These are phyloP conservation scores for Boletus fagicola DNA, from an alignment of 768 basidiomycete species.

Conservation along the genomic window DNA sequence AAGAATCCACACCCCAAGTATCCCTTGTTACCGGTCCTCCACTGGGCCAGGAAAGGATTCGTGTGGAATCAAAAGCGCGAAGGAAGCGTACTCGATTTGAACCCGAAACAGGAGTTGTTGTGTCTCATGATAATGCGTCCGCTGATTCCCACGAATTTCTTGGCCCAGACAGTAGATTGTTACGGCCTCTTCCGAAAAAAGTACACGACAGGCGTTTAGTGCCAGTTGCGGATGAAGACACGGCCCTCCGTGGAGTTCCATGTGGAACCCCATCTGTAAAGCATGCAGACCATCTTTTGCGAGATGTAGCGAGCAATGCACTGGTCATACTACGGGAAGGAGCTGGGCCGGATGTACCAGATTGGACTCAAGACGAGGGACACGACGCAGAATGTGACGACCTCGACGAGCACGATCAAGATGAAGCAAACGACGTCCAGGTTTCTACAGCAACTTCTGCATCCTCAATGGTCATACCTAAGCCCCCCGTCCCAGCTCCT, in stretches of 20 bases:
- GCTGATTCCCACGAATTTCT: constrained; percentile 7
- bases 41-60: background rate
- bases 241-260: background rate
- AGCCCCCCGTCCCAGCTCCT: constrained; percentile 23
- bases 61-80: background rate
- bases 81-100: constrained; percentile 23
- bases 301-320: constrained; percentile 19
- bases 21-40: background rate
- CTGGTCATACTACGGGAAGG: constrained; percentile 7
- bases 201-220: background rate
- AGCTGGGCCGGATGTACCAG: constrained; percentile 5
- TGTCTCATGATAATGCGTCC: background rate
- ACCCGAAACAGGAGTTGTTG: constrained; percentile 12
- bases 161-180: constrained; percentile 18
- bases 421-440: constrained; percentile 14
- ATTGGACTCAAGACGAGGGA: constrained; percentile 29
- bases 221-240: background rate
- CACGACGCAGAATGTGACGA: constrained; percentile 16
- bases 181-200: constrained; percentile 26
- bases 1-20: background rate
- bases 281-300: constrained; percentile 18
- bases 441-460: constrained; percentile 6
- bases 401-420: constrained; percentile 4
- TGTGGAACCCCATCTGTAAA: constrained; percentile 8
- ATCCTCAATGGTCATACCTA: constrained; percentile 3